Conservation (phyloP, 306 rosid species). For the Rosa rugosa region DNA sequence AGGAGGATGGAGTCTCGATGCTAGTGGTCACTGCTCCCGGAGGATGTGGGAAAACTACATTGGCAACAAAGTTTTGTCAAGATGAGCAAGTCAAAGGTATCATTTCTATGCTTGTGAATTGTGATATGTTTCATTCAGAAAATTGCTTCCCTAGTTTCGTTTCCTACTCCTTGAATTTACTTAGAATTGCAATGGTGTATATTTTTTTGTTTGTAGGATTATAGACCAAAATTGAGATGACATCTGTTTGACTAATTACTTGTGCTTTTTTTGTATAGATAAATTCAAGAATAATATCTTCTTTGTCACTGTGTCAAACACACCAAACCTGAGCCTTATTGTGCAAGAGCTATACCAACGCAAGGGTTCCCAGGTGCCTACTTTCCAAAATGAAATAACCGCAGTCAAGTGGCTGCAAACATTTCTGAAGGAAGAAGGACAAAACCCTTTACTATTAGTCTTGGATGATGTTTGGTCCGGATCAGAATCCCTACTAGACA, state of each 20-base stretch:
- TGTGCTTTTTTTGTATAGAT: constrained; percentile 21
- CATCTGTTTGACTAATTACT: not conserved
- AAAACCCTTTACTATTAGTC: constrained; percentile 44
- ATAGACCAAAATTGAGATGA: not conserved
- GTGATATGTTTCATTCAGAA: not conserved
- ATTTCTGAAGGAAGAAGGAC: constrained; percentile 31
- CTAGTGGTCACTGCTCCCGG: constrained; percentile 25
- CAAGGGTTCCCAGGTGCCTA: constrained; percentile 17
- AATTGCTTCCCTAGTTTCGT: not conserved
- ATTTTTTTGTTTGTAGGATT: not conserved
- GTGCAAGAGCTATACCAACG: constrained; percentile 37
- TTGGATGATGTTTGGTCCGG: constrained; percentile 58
- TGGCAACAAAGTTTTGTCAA: constrained; percentile 12
- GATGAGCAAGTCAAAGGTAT: not conserved
- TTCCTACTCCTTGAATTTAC: not conserved
- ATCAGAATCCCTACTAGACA: constrained; percentile 45
- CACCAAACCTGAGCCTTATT: constrained; percentile 36
- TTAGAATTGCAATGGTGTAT: not conserved
- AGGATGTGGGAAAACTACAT: constrained; percentile 10
- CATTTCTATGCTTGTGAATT: not conserved
- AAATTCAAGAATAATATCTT: constrained; percentile 49
- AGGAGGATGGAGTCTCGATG: constrained; percentile 28
- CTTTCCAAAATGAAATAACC: constrained; percentile 39
- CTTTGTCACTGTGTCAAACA: constrained; percentile 38
- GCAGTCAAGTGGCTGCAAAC: constrained; percentile 30